Evolutionary conservation across 129 eudicot genomes (phyloP).

Genomic region (Ambrosia artemisiifolia): DNA sequence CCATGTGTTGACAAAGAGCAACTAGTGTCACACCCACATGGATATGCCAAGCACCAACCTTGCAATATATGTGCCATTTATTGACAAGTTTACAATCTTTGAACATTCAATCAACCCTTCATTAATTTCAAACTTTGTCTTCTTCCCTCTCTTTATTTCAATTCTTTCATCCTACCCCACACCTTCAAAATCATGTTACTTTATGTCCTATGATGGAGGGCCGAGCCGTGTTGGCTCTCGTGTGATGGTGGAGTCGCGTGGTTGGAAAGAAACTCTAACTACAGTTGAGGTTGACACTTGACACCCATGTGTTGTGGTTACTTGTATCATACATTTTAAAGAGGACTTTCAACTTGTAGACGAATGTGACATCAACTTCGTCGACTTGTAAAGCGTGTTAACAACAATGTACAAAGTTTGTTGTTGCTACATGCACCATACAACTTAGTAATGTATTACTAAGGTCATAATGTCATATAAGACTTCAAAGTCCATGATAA

Average conservation of each 20-base stretch:
- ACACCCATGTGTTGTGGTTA: no score
- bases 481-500: not conserved
- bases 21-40: slow-evolving; percentile 35
- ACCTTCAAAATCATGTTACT: slow-evolving; percentile 26
- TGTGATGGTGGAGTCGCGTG: not conserved
- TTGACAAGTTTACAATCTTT: slow-evolving; percentile 17
- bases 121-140: slow-evolving; percentile 29
- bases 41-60: slow-evolving; percentile 39
- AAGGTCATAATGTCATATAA: slow-evolving; percentile 17
- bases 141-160: slow-evolving; percentile 11
- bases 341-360: no score
- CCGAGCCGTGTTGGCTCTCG: slow-evolving; percentile 6
- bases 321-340: no score
- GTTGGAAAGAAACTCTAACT: slow-evolving; percentile 1
- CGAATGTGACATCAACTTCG: not conserved
- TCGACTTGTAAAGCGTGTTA: slow-evolving; percentile 14
- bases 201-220: slow-evolving; percentile 18
- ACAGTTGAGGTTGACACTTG: not conserved
- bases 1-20: slow-evolving; percentile 32
- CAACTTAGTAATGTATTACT: slow-evolving; percentile 14
- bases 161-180: slow-evolving; percentile 30
- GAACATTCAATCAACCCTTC: slow-evolving; percentile 20
- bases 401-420: not conserved
- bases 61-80: slow-evolving; percentile 38
- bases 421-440: not conserved